Evolutionary conservation across 345 rosid genomes (phyloP), one percentile per base, ranked within the genome.

Genomic region (Ricinus communis): DNA sequence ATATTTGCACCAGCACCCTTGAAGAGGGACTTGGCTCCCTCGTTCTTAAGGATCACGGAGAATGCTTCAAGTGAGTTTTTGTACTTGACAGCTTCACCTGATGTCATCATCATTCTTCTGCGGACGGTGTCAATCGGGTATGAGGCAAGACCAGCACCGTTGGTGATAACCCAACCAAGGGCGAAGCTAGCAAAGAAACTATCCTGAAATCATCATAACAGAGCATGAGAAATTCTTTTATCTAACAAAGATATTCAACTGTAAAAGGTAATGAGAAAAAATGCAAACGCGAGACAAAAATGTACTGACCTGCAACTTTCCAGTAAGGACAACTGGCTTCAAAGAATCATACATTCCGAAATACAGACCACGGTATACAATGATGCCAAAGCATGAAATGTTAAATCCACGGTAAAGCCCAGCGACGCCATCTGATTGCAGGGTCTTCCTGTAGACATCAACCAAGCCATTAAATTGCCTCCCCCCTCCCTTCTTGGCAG

Each of bases 1-100:
- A 77, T 77, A 69, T 77, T 77, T 3, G 81, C 81, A 19, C 81
- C 81, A 12, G 77, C 81, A 63, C 77, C 81, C 58, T 77, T 77
- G 71, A 77, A 77, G n/a, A 77, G 77, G 38, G 81, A 77, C 31
- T 77, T 77, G 36, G 71, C 66, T 2, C 81, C 81, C 65, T 77
- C 77, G n/a, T 77, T 77, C 71, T 69, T 72, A 11, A 77, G 70
- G 66, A 72, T 77, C 41, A 73, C 74, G 51, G 66, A 18, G 74
- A 77, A 77, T 21, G 77, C 77, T 22, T 77, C 77, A 0, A 68
- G 22, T 36, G 81, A 77, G 71, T 77, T 57, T 30, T 73, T 77
- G 81, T 77, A 77, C 71, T 77, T 77, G 47, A 77, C 77, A 18
- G 81, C 77, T 64, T 77, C 77, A 31, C 81, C 81, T 1, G 81